Evolutionary conservation across 345 rosid species (phyloP).

Genomic region (Triadica sebifera): DNA sequence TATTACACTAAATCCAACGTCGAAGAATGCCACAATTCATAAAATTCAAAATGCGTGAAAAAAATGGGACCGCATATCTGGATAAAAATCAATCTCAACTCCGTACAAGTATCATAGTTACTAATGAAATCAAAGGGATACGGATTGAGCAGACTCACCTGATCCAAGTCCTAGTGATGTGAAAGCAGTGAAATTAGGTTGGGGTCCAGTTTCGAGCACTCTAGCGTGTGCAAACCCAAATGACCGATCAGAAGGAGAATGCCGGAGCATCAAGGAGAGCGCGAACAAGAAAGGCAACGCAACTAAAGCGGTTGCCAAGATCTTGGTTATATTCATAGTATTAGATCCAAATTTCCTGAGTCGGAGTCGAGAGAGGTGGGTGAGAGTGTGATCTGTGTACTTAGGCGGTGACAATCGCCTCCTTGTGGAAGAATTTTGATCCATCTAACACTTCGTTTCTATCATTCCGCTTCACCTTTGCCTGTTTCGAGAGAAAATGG

Average conservation of each 20-base stretch:
- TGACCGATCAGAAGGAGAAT: slow-evolving; percentile 19
- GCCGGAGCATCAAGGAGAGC: slow-evolving; percentile 14
- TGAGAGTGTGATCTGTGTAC: slow-evolving; percentile 25
- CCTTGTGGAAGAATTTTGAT: slow-evolving; percentile 43
- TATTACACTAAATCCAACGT: neutral
- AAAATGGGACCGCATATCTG: neutral
- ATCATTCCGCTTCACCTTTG: neutral
- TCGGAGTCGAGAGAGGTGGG: slow-evolving; percentile 17
- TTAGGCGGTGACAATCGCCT: slow-evolving; percentile 37
- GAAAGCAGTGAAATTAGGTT: slow-evolving; percentile 1
- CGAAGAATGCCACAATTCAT: neutral
- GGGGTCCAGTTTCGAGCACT: slow-evolving; percentile 10
- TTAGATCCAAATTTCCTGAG: slow-evolving; percentile 34
- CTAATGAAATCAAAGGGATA: neutral
- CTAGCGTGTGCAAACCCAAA: slow-evolving; percentile 30
- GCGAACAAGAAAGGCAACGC: slow-evolving; percentile 15
- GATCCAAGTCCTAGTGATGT: neutral
- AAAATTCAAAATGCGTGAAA: neutral
- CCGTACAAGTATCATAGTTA: neutral
- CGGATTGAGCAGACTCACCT: neutral
- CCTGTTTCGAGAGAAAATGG: no score
- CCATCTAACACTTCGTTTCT: slow-evolving; percentile 32
- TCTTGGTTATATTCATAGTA: slow-evolving; percentile 39
- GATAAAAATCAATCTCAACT: neutral
- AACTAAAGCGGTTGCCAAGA: slow-evolving; percentile 14